Evolutionary conservation across 2,329 filamentous ascomycete species (phyloP).

Genomic region (Epichloe uncinata): DNA sequence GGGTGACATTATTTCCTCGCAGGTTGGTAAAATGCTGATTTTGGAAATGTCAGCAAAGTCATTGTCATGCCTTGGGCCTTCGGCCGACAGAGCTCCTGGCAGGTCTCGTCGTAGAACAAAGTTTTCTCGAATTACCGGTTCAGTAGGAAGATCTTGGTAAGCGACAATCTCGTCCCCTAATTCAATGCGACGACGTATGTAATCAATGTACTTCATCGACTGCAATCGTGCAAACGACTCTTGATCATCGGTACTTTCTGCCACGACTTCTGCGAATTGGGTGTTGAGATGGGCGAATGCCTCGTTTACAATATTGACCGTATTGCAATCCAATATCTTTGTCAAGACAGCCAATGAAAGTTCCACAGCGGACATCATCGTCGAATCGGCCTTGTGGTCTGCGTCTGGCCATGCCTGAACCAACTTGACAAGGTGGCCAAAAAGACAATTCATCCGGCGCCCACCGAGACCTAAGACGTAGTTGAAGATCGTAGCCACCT

Average conservation of each 20-base stretch:
- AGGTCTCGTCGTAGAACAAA: constrained; percentile 21
- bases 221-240: constrained; percentile 17
- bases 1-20: constrained; percentile 29
- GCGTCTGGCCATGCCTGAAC: constrained; percentile 6
- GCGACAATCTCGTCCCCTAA: constrained; percentile 12
- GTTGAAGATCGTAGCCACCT: constrained; percentile 22
- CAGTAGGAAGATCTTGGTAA: constrained; percentile 8
- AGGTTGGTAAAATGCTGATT: constrained; percentile 37
- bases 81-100: constrained; percentile 19
- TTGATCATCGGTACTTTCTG: constrained; percentile 4
- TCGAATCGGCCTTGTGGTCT: neutral
- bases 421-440: constrained; percentile 14
- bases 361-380: constrained; percentile 13
- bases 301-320: constrained; percentile 18
- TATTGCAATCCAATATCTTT: constrained; percentile 24
- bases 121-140: constrained; percentile 9
- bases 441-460: constrained; percentile 18
- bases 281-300: constrained; percentile 6
- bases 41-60: constrained; percentile 31
- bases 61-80: constrained; percentile 33
- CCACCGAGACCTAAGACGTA: constrained; percentile 22
- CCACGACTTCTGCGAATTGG: constrained; percentile 12
- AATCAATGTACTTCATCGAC: constrained; percentile 17
- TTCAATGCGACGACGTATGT: constrained; percentile 18
- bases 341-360: constrained; percentile 19